phyloP scores from a whole-genome alignment of 2,329 filamentous ascomycete genomes.

The Calonectria multiphialidica region DNA sequence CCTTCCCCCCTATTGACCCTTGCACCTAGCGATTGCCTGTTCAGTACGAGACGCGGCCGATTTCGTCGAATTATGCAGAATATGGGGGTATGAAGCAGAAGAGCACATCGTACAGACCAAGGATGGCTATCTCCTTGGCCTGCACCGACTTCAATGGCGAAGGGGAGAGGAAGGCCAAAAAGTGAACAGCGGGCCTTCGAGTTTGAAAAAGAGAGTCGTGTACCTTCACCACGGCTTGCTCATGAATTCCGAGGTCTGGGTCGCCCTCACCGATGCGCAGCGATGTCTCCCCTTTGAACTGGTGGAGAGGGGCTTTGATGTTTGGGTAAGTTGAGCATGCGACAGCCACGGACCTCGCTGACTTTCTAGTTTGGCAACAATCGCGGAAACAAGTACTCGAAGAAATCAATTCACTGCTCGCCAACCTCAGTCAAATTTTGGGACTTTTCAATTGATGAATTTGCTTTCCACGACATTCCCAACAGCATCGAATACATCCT shows the following conservation, averaged over 20 bases:
- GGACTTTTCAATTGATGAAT: constrained; percentile 99
- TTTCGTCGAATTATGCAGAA: constrained; percentile 91
- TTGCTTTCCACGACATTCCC: constrained; percentile 97
- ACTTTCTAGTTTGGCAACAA: constrained; percentile 88
- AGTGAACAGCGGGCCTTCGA: constrained; percentile 79
- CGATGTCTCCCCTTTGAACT: constrained; percentile 89
- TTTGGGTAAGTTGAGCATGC: constrained; percentile 75
- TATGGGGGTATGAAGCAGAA: constrained; percentile 93
- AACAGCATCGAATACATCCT: constrained; percentile 95
- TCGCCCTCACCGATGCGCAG: constrained; percentile 88
- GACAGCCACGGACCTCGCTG: neutral
- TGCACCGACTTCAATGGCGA: constrained; percentile 88
- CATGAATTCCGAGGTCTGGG: constrained; percentile 99
- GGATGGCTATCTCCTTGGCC: constrained; percentile 91
- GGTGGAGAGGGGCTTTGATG: constrained; percentile 92
- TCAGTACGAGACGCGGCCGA: constrained; percentile 88
- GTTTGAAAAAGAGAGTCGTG: constrained; percentile 84
- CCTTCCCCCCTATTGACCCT: constrained; percentile 48
- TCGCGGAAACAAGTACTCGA: constrained; percentile 98
- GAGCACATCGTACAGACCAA: constrained; percentile 96
- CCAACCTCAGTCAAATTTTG: constrained; percentile 86
- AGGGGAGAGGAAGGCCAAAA: constrained; percentile 83
- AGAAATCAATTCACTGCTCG: constrained; percentile 84
- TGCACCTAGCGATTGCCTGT: constrained; percentile 74
- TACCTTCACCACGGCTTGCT: constrained; percentile 96